A percentile compares a stretch with the other conserved stretches of the same genome.
phyloP scores from a whole-genome alignment of 306 rosid species.

The Leucaena leucocephala region DNA sequence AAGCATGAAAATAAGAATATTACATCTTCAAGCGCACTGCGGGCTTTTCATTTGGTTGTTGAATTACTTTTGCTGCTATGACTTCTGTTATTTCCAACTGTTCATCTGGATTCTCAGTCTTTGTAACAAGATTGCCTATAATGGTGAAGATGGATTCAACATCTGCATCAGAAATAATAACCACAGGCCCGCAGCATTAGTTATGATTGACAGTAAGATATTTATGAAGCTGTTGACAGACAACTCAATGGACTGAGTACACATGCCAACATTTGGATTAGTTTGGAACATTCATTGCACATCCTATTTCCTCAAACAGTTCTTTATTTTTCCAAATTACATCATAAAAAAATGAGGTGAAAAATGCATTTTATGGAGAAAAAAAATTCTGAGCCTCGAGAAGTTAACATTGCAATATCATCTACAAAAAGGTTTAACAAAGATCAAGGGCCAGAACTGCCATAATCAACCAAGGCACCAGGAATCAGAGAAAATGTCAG shows the following conservation, averaged over 20 bases:
- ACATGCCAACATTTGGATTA: too few species aligned
- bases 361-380: too few species aligned
- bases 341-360: too few species aligned
- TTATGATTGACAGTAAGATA: neutral
- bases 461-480: conserved; percentile 15
- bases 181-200: neutral
- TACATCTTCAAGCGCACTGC: conserved; percentile 87
- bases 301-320: too few species aligned
- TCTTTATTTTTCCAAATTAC: too few species aligned
- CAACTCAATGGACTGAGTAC: neutral
- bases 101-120: conserved; percentile 73
- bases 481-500: conserved; percentile 4
- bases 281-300: too few species aligned
- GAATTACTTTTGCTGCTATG: conserved; percentile 65
- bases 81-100: conserved; percentile 72
- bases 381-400: too few species aligned
- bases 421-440: conserved; percentile 3
- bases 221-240: neutral
- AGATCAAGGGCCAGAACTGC: neutral
- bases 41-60: conserved; percentile 80
- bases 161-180: conserved; percentile 49
- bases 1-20: conserved; percentile 29
- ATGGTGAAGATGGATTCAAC: conserved; percentile 84
- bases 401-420: neutral
- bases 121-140: conserved; percentile 83